Evolutionary conservation across 345 rosid genomes (phyloP).

Genomic region (Camelina laxa): DNA sequence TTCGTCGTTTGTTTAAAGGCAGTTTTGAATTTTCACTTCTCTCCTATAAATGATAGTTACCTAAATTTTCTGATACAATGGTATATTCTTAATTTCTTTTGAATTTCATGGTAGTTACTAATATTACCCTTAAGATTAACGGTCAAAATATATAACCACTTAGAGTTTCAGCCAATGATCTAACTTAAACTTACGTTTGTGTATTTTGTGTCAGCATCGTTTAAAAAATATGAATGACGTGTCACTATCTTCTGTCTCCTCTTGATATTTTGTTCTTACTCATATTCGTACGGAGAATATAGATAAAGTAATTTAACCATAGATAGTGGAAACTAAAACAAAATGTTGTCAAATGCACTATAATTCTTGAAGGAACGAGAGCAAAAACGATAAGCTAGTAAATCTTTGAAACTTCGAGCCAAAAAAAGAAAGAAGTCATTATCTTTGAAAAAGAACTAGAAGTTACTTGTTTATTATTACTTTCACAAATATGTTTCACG

Average conservation of each 20-base stretch:
- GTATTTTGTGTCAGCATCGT: conserved; percentile 22
- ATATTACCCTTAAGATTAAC: not conserved
- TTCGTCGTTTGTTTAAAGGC: too few species aligned
- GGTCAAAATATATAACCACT: not conserved
- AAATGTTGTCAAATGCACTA: conserved; percentile 25
- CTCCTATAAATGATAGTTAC: too few species aligned
- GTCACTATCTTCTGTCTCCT: conserved; percentile 18
- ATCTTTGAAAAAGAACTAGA: conserved; percentile 3
- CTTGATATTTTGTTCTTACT: conserved; percentile 16
- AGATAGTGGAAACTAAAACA: conserved; percentile 37
- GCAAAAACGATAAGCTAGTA: not conserved
- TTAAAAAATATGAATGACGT: not conserved
- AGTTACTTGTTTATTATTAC: not conserved
- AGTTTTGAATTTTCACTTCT: too few species aligned
- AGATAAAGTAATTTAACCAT: conserved; percentile 6
- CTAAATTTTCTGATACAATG: too few species aligned
- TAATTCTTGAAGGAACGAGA: conserved; percentile 4
- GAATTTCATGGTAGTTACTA: too few species aligned
- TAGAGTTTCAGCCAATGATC: not conserved
- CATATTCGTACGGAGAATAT: conserved; percentile 28
- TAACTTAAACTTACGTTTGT: not conserved
- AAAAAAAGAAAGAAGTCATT: too few species aligned
- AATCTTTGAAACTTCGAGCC: not conserved
- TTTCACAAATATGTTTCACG: conserved; percentile 10
- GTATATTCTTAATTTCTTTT: too few species aligned